Evolutionary conservation across 164 flowering plant species (phyloP).

Genomic region (Aristolochia californica): DNA sequence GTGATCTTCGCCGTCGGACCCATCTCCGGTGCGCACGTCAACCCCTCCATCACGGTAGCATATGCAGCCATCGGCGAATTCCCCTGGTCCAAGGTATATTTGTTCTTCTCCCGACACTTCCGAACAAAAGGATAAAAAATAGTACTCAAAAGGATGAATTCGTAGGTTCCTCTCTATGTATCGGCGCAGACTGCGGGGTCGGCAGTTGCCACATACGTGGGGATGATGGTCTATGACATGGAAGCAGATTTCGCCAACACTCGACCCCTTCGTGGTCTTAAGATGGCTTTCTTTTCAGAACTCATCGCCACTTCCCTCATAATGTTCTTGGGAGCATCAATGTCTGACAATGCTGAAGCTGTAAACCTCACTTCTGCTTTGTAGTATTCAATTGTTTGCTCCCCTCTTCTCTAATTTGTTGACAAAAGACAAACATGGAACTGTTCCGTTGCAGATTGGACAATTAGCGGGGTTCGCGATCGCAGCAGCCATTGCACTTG

Average conservation of each 20-base stretch:
- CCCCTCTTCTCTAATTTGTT: not conserved
- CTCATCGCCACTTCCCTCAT: slow-evolving; percentile 54
- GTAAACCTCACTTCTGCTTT: slow-evolving; percentile 12
- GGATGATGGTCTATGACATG: slow-evolving; percentile 37
- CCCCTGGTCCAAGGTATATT: slow-evolving; percentile 58
- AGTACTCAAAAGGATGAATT: too few relatives aligned
- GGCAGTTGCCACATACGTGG: slow-evolving; percentile 40
- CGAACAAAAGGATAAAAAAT: too few relatives aligned
- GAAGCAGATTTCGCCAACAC: slow-evolving; percentile 42
- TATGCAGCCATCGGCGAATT: slow-evolving; percentile 51
- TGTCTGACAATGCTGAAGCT: slow-evolving; percentile 24
- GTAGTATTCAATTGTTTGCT: not conserved
- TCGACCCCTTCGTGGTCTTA: slow-evolving; percentile 34
- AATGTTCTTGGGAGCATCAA: slow-evolving; percentile 47
- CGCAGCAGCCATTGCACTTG: slow-evolving; percentile 56
- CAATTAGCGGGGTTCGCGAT: slow-evolving; percentile 41
- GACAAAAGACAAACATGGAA: not conserved
- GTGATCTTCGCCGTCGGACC: slow-evolving; percentile 47
- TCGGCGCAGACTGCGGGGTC: slow-evolving; percentile 59
- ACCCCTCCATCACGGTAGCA: slow-evolving; percentile 70
- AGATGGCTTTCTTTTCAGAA: slow-evolving; percentile 67
- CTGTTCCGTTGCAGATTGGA: slow-evolving; percentile 30
- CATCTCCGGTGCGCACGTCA: slow-evolving; percentile 83
- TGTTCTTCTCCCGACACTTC: not conserved
- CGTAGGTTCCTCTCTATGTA: slow-evolving; percentile 62